Percentiles rank a stretch among this genome's conserved stretches.
These are phyloP conservation scores for Raffaelea deltoideospora DNA, from an alignment of 2,329 filamentous ascomycete genomes.

Conservation along the genomic window DNA sequence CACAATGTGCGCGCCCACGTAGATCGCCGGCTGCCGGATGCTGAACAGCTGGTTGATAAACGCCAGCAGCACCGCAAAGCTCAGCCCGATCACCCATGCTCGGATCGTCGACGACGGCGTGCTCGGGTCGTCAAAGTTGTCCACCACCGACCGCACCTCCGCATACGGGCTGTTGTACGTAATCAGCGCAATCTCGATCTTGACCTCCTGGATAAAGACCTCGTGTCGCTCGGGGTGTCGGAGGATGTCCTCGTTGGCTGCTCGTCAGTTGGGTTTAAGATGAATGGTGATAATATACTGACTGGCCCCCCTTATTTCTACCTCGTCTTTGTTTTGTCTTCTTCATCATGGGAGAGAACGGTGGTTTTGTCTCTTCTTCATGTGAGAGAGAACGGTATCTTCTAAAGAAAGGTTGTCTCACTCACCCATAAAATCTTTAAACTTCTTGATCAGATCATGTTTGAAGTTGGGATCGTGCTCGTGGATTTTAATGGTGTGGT, in stretches of 20 bases:
- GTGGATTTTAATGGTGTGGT: slow-evolving; percentile 16
- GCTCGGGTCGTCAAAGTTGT: slow-evolving; percentile 36
- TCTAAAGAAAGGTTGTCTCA: too few species aligned
- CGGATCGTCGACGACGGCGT: slow-evolving; percentile 38
- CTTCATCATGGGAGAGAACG: slow-evolving; percentile 1
- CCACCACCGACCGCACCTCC: slow-evolving; percentile 40
- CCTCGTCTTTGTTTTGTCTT: too few species aligned
- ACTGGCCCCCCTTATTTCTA: too few species aligned
- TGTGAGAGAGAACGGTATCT: too few species aligned
- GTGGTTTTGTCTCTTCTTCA: neutral
- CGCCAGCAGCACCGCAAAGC: slow-evolving; percentile 31
- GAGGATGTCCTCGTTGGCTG: slow-evolving; percentile 26
- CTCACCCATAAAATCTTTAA: slow-evolving; percentile 22
- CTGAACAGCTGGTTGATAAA: slow-evolving; percentile 45
- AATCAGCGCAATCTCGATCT: slow-evolving; percentile 37
- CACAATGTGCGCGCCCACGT: slow-evolving; percentile 37
- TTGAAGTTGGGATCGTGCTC: slow-evolving; percentile 32
- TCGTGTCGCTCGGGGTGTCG: slow-evolving; percentile 27
- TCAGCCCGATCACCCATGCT: slow-evolving; percentile 35
- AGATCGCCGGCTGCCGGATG: slow-evolving; percentile 38
- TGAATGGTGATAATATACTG: too few species aligned
- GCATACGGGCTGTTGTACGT: slow-evolving; percentile 41
- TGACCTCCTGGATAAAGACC: slow-evolving; percentile 29
- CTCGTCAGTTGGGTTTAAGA: too few species aligned
- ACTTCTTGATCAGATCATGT: slow-evolving; percentile 21